Conservation (phyloP, 192 early-diverging fungal genomes). For the Thoreauomyces humboldtii region DNA sequence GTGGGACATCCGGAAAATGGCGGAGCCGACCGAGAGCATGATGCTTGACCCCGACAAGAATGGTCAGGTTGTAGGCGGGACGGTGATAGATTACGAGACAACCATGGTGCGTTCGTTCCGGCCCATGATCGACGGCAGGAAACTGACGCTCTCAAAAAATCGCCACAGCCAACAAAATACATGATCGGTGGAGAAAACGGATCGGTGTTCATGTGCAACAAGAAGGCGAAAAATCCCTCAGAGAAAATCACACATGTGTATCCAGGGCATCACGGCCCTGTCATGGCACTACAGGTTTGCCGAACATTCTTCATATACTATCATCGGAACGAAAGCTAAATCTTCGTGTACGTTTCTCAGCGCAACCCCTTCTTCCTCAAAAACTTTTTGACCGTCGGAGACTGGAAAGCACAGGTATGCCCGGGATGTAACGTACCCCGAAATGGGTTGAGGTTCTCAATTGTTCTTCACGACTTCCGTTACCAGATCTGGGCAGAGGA, state of each 20-base stretch:
- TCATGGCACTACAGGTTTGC: constrained; percentile 52
- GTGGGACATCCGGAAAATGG: constrained; percentile 65
- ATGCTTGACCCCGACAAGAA: constrained; percentile 64
- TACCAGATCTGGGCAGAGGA: constrained; percentile 61
- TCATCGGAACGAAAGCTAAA: neutral
- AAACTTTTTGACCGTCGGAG: constrained; percentile 61
- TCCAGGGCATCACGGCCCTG: constrained; percentile 58
- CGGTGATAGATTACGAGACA: constrained; percentile 60
- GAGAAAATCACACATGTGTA: constrained; percentile 62
- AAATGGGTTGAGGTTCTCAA: too few species aligned
- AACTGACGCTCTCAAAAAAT: neutral
- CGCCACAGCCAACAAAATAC: constrained; percentile 59
- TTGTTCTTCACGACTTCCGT: constrained; percentile 7
- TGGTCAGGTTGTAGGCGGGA: constrained; percentile 58
- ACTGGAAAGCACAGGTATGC: constrained; percentile 55
- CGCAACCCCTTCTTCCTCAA: constrained; percentile 64
- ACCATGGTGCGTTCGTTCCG: constrained; percentile 49
- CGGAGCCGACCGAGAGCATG: constrained; percentile 57
- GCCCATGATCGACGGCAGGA: neutral
- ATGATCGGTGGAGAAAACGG: constrained; percentile 65
- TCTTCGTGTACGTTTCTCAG: constrained; percentile 29
- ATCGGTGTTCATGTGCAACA: constrained; percentile 63
- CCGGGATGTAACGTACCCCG: too few species aligned
- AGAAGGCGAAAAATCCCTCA: constrained; percentile 58
- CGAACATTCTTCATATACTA: neutral